Base-by-base conservation (phyloP, 2,329 filamentous ascomycete species). In the Canariomyces notabilis region DNA sequence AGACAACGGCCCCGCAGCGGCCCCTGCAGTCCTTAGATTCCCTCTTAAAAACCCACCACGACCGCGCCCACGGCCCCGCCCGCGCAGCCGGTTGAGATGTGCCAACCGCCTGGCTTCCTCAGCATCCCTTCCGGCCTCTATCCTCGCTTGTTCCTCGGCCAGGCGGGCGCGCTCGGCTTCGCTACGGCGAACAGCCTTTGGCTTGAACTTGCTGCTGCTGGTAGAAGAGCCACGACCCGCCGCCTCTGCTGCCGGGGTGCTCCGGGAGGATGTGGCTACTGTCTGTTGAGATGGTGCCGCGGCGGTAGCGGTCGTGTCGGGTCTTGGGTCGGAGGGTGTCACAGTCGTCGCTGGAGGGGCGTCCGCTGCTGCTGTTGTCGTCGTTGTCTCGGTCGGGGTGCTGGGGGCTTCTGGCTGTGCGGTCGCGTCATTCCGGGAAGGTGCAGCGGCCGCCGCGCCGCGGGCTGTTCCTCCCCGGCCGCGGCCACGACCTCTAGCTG, bases 1-100 rank as follows among this genome's bases (percentile, higher is more conserved):
- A 5, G 66, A 69, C 42, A 69, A 65, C 5, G 65, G 66, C 0
- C 67, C n/a, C n/a, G n/a, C 68, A 5, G 55, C 57, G 7, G 65
- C 64, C 4, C 59, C 60, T 6, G 61, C 58, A 12, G 49, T 61
- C 35, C 64, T 59, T 14, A 43, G 33, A 58, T 56, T 37, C 59
- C 56, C 44, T 57, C 58, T 16, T 56, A 54, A 22, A 52, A 60
- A 47, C 53, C 63, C 48, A 48, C 60, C 58, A 1, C 63, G 54
- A 1, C 59, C 62, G 0, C 62, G 59, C 4, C 58, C 61, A 4
- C 60, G 55, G 2, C 63, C 62, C 4, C 63, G 53, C 4, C 59
- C 57, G 3, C 62, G 57, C 12, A 54, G 59, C 8, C 59, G 59
- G 20, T 53, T 56, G 3, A 57, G 52, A 3, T 58, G 58, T 3